Evolutionary conservation across 2,329 filamentous ascomycete species (phyloP), one percentile per base, ranked within the genome.

Genomic region (Sporothrix sp.): DNA sequence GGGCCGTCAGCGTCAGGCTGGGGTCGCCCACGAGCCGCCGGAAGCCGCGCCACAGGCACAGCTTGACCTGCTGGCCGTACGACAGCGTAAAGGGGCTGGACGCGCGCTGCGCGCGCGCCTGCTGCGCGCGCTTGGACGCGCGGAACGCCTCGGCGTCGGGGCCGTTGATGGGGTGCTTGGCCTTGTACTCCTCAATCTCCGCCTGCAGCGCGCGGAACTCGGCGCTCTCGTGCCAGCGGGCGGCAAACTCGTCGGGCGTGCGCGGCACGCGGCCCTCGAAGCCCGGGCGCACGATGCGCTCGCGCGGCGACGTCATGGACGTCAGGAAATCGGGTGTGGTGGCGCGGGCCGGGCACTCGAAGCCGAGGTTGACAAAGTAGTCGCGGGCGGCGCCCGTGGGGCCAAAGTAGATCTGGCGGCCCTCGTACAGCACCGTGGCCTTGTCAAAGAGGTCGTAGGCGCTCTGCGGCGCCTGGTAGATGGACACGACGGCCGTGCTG

Each of bases 31-130:
- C 74, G 7, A 95, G 72, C 48, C 90, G 81, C 61, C 81, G 78
- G 70, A 84, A 93, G 10, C 87, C 88, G 62, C 90, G 84, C 72
- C 81, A 82, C 44, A 95, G 70, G 63, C 89, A 95, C 11, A 96
- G 79, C 54, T 75, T 65, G 56, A 95, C 67, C 65, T 96, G 90
- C 65, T 90, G 82, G 4, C 54, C 46, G 57, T 84, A 86, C 0
- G 87, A 91, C 33, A 95, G 71, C 1, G 87, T 95, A 65, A 84
- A 95, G 0, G 90, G 88, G 1, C 87, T 94, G 63, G 79, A 79
- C 44, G 74, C 65, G 3, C 87, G 83, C 62, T 77, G 74, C 25
- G 67, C 61, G 61, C 71, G 76, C 56, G 79, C 75, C 62, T 81
- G 77, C 63, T 79, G 74, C 13, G 70, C 70, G 47, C 68, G 65